Percentiles rank a stretch among this genome's conserved stretches.
These are phyloP conservation scores for Abrus pulchellus DNA, from an alignment of 306 rosid species.

Conservation along the genomic window DNA sequence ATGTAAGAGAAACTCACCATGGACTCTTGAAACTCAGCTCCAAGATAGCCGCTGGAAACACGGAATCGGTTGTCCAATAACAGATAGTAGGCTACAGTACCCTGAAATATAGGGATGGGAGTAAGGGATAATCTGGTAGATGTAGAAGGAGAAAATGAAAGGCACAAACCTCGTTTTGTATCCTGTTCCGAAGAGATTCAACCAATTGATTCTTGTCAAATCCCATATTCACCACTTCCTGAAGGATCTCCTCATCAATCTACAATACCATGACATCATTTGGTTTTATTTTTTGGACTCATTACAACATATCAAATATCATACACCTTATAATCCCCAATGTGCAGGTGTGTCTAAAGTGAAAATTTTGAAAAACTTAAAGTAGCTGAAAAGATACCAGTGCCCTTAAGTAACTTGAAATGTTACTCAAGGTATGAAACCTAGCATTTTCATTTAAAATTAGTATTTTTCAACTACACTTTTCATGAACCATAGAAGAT, in stretches of 20 bases:
- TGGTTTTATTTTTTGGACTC: slow-evolving; percentile 12
- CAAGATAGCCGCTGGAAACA: slow-evolving; percentile 90
- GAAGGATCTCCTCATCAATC: slow-evolving; percentile 94
- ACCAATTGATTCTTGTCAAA: slow-evolving; percentile 74
- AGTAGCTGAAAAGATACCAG: slow-evolving; percentile 24
- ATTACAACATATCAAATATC: slow-evolving; percentile 30
- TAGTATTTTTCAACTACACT: slow-evolving; percentile 10
- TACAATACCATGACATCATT: slow-evolving; percentile 53
- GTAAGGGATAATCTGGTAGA: slow-evolving; percentile 42
- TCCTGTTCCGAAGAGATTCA: slow-evolving; percentile 85
- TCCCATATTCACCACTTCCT: slow-evolving; percentile 85
- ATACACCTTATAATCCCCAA: slow-evolving; percentile 7
- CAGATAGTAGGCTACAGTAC: slow-evolving; percentile 89
- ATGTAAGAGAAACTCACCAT: slow-evolving; percentile 60
- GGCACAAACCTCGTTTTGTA: slow-evolving; percentile 81
- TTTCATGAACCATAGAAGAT: slow-evolving; percentile 3
- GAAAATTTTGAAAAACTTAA: slow-evolving; percentile 26
- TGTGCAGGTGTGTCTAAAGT: slow-evolving; percentile 9
- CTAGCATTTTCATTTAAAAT: slow-evolving; percentile 11
- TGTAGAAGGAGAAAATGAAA: slow-evolving; percentile 20
- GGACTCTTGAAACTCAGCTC: slow-evolving; percentile 89
- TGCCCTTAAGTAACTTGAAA: not conserved
- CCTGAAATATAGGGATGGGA: slow-evolving; percentile 66
- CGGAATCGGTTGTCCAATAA: slow-evolving; percentile 83
- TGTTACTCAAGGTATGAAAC: slow-evolving; percentile 20